phyloP scores from a whole-genome alignment of 2,329 filamentous ascomycete species.

The Nigrospora osmanthi region DNA sequence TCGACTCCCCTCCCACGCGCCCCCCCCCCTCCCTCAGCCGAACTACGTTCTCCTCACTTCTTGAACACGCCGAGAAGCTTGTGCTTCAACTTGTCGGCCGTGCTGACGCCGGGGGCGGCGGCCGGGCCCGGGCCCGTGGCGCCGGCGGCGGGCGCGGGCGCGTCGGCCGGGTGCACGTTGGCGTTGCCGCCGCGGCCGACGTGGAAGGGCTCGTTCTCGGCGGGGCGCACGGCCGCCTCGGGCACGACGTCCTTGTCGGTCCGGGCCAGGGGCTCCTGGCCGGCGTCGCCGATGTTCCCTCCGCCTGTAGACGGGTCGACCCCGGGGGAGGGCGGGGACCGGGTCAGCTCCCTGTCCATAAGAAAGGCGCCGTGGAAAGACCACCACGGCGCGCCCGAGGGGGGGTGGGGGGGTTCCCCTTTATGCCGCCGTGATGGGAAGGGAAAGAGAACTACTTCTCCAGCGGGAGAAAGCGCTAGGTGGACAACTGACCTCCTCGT shows the following conservation, averaged over 20 bases:
- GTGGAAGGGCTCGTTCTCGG: slow-evolving; percentile 44
- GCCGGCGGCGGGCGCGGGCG: slow-evolving; percentile 13
- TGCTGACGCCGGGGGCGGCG: slow-evolving; percentile 25
- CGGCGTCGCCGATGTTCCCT: slow-evolving; percentile 49
- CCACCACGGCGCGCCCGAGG: not conserved
- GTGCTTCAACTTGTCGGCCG: slow-evolving; percentile 51
- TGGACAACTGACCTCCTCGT: slow-evolving; percentile 42
- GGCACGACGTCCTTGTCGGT: slow-evolving; percentile 46
- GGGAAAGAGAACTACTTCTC: not conserved
- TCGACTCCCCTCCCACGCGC: too few species aligned
- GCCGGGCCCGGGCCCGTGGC: slow-evolving; percentile 19
- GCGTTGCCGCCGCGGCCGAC: slow-evolving; percentile 53
- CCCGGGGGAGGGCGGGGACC: too few species aligned
- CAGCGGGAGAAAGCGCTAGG: too few species aligned
- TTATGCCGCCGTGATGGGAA: not conserved
- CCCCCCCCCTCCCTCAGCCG: too few species aligned
- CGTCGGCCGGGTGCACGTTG: slow-evolving; percentile 37
- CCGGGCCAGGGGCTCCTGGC: slow-evolving; percentile 28
- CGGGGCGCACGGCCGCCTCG: slow-evolving; percentile 39
- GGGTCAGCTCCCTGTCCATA: not conserved
- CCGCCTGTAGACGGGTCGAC: slow-evolving; percentile 31
- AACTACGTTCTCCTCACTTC: slow-evolving; percentile 30
- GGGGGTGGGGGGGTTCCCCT: too few species aligned
- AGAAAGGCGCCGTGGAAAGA: not conserved
- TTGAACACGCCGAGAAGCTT: slow-evolving; percentile 44